A percentile compares a stretch with the other conserved stretches of the same genome.
These are phyloP conservation scores for Syncephalastrum racemosum DNA, from an alignment of 371 early-diverging fungal genomes.

Conservation along the genomic window DNA sequence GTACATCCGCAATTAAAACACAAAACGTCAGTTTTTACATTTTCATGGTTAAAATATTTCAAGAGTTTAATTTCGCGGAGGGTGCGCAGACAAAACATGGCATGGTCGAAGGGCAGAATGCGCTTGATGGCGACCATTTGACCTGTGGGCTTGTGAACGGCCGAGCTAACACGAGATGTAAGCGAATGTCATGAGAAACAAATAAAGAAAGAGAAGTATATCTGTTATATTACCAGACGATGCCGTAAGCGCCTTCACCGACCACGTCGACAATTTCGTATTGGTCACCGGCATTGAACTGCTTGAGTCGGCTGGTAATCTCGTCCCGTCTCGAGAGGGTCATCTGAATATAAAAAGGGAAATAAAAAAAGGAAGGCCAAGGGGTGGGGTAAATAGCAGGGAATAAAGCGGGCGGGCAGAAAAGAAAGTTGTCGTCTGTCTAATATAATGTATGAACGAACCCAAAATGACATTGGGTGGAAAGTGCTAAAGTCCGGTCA, in stretches of 20 bases:
- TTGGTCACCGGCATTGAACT: conserved; percentile 29
- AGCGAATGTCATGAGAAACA: not conserved
- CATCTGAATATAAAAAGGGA: conserved; percentile 8
- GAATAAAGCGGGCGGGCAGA: too few relatives aligned
- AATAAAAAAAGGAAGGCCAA: not conserved
- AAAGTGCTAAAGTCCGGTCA: too few relatives aligned
- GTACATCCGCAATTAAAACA: not conserved
- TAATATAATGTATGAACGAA: too few relatives aligned
- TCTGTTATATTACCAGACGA: conserved; percentile 66
- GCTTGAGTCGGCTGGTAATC: conserved; percentile 18
- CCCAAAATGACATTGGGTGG: too few relatives aligned
- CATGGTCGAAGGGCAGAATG: conserved; percentile 86
- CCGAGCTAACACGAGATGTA: conserved; percentile 57
- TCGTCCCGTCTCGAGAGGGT: conserved; percentile 21
- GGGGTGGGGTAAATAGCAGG: too few relatives aligned
- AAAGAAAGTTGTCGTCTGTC: too few relatives aligned
- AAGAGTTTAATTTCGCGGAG: conserved; percentile 88
- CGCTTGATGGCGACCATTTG: conserved; percentile 94
- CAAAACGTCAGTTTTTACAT: conserved; percentile 40
- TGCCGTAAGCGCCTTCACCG: conserved; percentile 68
- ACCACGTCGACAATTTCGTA: conserved; percentile 40
- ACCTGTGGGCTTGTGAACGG: conserved; percentile 80
- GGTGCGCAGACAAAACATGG: conserved; percentile 85
- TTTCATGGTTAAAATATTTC: conserved; percentile 86
- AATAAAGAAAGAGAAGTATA: conserved; percentile 7